phyloP scores from a whole-genome alignment of 2,329 filamentous ascomycete genomes.

The Colletotrichum siamense region DNA sequence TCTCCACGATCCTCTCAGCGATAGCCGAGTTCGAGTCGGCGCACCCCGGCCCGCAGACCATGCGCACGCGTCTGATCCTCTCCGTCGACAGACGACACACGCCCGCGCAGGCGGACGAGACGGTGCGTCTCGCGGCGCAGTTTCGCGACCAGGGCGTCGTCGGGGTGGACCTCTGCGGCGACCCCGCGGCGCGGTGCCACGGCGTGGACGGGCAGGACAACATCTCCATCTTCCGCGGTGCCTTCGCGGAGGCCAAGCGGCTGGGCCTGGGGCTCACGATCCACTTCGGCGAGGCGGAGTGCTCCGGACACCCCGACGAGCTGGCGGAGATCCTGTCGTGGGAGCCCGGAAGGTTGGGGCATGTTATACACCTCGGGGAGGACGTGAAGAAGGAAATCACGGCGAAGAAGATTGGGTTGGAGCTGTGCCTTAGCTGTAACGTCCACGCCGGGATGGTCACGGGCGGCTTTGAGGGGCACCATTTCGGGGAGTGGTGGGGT shows the following conservation, averaged over 20 bases:
- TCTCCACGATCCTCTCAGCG: slow-evolving; percentile 68
- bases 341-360: slow-evolving; percentile 72
- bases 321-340: slow-evolving; percentile 69
- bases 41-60: slow-evolving; percentile 32
- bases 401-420: slow-evolving; percentile 64
- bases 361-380: slow-evolving; percentile 77
- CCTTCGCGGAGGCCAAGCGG: slow-evolving; percentile 62
- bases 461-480: slow-evolving; percentile 71
- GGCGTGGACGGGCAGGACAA: slow-evolving; percentile 62
- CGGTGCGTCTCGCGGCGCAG: slow-evolving; percentile 66
- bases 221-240: slow-evolving; percentile 62
- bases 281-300: slow-evolving; percentile 77
- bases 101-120: slow-evolving; percentile 62
- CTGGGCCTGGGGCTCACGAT: slow-evolving; percentile 69
- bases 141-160: slow-evolving; percentile 65
- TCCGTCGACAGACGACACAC: slow-evolving; percentile 75
- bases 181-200: slow-evolving; percentile 59
- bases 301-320: slow-evolving; percentile 63
- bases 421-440: slow-evolving; percentile 83
- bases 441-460: slow-evolving; percentile 76
- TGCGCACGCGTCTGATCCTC: slow-evolving; percentile 73
- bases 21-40: slow-evolving; percentile 57
- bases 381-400: slow-evolving; percentile 61
- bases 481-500: slow-evolving; percentile 76
- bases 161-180: slow-evolving; percentile 80